Evolutionary conservation across 2,329 filamentous ascomycete genomes (phyloP).

Genomic region (Colletotrichum endophyticum): DNA sequence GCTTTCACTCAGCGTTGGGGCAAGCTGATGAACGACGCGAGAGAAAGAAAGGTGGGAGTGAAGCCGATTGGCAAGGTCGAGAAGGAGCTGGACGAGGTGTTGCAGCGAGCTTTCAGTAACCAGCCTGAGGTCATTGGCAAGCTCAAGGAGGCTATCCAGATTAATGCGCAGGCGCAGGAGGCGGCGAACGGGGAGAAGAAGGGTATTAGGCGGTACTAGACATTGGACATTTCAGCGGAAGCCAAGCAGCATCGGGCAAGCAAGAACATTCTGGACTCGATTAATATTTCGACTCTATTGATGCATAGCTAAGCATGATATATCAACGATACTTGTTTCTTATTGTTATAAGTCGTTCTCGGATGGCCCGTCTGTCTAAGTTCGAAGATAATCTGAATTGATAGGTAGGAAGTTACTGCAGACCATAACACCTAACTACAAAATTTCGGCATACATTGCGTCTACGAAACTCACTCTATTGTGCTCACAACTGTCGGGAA

Average conservation of each 20-base stretch:
- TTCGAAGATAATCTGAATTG: background rate
- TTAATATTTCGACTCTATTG: background rate
- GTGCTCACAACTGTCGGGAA: background rate
- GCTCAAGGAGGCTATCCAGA: constrained; percentile 65
- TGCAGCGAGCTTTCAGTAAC: constrained; percentile 63
- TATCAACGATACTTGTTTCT: background rate
- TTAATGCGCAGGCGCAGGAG: constrained; percentile 59
- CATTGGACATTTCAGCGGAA: background rate
- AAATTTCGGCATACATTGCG: background rate
- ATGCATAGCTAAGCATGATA: background rate
- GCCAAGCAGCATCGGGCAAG: background rate
- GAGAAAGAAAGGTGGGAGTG: constrained; percentile 50
- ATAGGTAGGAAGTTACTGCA: background rate
- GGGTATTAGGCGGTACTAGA: constrained; percentile 23
- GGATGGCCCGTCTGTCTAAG: background rate
- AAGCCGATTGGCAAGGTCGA: constrained; percentile 58
- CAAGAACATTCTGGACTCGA: background rate
- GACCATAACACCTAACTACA: background rate
- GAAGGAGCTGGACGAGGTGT: constrained; percentile 58
- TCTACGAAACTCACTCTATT: background rate
- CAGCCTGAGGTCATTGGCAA: constrained; percentile 64
- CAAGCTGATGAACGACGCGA: constrained; percentile 53
- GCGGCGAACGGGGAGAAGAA: constrained; percentile 43
- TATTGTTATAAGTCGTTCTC: background rate
- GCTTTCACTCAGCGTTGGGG: constrained; percentile 68